Conservation (phyloP, 345 rosid genomes). For the Cardiospermum halicacabum region DNA sequence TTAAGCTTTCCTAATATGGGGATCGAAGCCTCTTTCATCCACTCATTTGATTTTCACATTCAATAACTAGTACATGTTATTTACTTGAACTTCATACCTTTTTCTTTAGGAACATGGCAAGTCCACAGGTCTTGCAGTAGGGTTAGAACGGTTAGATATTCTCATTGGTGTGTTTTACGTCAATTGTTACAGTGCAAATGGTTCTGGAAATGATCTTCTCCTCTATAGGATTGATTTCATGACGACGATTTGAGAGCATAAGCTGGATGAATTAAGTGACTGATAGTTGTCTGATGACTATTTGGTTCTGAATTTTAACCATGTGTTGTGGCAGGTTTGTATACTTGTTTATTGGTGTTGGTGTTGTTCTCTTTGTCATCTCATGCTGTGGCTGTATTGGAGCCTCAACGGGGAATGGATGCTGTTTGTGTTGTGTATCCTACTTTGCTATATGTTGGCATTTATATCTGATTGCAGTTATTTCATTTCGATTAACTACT, state of each 20-base stretch:
- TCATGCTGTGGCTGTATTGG: constrained; percentile 95
- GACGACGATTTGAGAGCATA: neutral
- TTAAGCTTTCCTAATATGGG: neutral
- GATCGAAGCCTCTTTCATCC: neutral
- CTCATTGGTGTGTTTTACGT: neutral
- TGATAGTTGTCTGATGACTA: neutral
- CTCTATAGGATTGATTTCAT: neutral
- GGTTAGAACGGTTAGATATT: neutral
- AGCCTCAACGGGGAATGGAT: constrained; percentile 67
- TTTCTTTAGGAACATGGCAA: neutral
- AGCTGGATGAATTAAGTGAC: constrained; percentile 1
- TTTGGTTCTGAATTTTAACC: constrained; percentile 12
- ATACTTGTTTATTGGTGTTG: constrained; percentile 79
- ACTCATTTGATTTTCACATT: neutral
- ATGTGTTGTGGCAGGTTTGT: constrained; percentile 68
- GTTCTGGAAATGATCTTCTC: neutral
- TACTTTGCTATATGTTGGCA: constrained; percentile 4
- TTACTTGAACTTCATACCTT: neutral
- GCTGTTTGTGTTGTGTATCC: constrained; percentile 99
- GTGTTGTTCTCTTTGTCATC: constrained; percentile 70
- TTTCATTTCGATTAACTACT: constrained; percentile 6
- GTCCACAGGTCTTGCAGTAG: neutral
- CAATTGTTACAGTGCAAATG: neutral
- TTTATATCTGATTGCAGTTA: neutral
- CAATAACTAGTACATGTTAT: neutral